Base-by-base conservation (phyloP, 768 basidiomycete genomes). In the Podaxis rugospora region DNA sequence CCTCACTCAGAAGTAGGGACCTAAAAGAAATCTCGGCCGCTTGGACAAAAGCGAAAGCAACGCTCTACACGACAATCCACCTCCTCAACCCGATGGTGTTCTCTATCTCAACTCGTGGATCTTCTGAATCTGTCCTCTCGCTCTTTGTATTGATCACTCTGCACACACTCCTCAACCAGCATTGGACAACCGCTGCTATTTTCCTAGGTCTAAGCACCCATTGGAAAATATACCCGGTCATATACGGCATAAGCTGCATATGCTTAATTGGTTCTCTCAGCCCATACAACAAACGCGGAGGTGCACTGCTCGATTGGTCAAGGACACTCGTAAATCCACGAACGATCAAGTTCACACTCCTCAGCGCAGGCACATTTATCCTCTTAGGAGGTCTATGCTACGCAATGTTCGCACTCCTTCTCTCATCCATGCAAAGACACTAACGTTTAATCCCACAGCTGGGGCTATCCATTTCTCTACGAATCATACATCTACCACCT, bases 181-280 rank as follows among this genome's bases (percentile, higher is more conserved):
- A 77, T 47, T 90, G 90, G 86, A 79, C 82, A 52, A 63, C 72
- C 2, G 85, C 93, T 0, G 95, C 93, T 0, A 65, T 92, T 4
- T 68, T 88, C 58, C 78, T 95, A 21, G 97, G 94, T 0, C 66
- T 94, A 42, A 88, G 91, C 63, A 87, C 93, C 0, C 95, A 98
- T 67, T 96, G 94, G 92, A 99, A 99, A 75, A 92, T 99, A 59
- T 98, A 97, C 69, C 97, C 97, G 0, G 78, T 95, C 65, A 84
- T 99, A 59, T 98, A 98, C 70, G 92, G 89, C 0, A 81, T 89
- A n/a, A 83, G 86, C 39, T 87, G 92, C 62, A 74, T 94, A 58
- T 83, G 85, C 0, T 78, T 82, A 46, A 73, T 89, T 51, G 72
- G 72, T 14, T 62, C 68, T 35, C 58, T 67, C 25, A 52, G 62